Evolutionary conservation across 2,329 filamentous ascomycete species (phyloP).

Genomic region (Chaetoscypha palmicola): DNA sequence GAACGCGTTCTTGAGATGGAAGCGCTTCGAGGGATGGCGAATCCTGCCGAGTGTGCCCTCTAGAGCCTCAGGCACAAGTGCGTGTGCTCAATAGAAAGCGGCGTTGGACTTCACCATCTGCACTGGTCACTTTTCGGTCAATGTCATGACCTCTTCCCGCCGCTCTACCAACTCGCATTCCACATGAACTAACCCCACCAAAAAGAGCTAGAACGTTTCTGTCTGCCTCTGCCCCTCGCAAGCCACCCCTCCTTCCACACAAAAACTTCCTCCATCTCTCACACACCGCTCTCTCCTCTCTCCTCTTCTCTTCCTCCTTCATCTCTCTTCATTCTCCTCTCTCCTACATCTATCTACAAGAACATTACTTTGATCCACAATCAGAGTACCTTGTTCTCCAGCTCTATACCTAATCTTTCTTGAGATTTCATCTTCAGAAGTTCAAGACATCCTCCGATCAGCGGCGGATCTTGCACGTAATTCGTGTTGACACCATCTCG

Average conservation of each 20-base stretch:
- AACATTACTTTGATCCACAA: constrained; percentile 5
- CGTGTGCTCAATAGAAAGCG: too few species aligned
- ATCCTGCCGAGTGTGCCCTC: too few species aligned
- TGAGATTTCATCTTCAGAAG: constrained; percentile 4
- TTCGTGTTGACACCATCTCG: constrained; percentile 14
- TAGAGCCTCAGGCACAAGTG: too few species aligned
- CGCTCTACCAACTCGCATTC: too few species aligned
- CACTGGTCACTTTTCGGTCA: too few species aligned
- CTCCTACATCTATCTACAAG: neutral
- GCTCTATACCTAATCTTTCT: constrained; percentile 4
- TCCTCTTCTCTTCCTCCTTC: constrained; percentile 6
- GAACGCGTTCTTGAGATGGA: too few species aligned
- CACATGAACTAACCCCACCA: constrained; percentile 1
- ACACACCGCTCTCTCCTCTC: constrained; percentile 11
- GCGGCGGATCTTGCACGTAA: constrained; percentile 16
- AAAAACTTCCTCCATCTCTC: neutral
- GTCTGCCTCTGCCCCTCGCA: neutral
- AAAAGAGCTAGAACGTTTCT: neutral
- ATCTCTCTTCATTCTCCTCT: constrained; percentile 11
- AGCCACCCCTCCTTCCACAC: constrained; percentile 10
- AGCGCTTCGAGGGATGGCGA: too few species aligned
- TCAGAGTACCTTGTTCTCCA: constrained; percentile 9
- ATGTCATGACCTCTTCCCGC: too few species aligned
- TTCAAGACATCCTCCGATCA: constrained; percentile 9
- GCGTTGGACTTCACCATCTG: too few species aligned